These are phyloP conservation scores for Setaria italica DNA, from an alignment of 202 grass and related monocot species.

Conservation along the genomic window DNA sequence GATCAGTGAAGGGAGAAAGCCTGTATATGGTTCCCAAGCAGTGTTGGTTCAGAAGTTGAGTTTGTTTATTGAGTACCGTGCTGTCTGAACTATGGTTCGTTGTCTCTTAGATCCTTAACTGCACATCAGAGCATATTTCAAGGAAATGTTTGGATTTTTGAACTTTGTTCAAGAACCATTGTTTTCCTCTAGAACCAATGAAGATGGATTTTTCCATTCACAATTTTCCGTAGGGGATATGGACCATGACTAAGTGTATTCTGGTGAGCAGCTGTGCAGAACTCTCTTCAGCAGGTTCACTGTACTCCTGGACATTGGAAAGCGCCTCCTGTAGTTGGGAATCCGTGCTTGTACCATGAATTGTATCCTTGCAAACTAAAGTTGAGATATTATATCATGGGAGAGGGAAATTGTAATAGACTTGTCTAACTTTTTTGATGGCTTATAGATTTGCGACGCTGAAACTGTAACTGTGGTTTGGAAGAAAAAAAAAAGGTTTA, in stretches of 20 bases:
- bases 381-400: slow-evolving; percentile 9
- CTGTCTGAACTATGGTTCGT: slow-evolving; percentile 62
- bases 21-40: slow-evolving; percentile 71
- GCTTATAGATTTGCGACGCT: not conserved
- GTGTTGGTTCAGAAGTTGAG: slow-evolving; percentile 85
- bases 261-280: not conserved
- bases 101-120: not conserved
- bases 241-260: slow-evolving; percentile 5
- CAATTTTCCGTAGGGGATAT: not conserved
- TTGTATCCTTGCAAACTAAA: not conserved
- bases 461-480: not conserved
- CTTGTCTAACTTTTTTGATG: not conserved
- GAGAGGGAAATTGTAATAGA: slow-evolving; percentile 5
- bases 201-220: slow-evolving; percentile 10
- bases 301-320: not conserved
- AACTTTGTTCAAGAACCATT: slow-evolving; percentile 33
- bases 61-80: slow-evolving; percentile 73
- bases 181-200: slow-evolving; percentile 4
- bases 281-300: not conserved
- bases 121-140: not conserved
- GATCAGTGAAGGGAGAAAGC: slow-evolving; percentile 81
- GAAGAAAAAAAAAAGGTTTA: too few relatives aligned
- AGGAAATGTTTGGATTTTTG: not conserved
- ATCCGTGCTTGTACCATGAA: not conserved
- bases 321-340: not conserved